Base-by-base conservation (phyloP, 129 eudicot species). In the Dittrichia graveolens region DNA sequence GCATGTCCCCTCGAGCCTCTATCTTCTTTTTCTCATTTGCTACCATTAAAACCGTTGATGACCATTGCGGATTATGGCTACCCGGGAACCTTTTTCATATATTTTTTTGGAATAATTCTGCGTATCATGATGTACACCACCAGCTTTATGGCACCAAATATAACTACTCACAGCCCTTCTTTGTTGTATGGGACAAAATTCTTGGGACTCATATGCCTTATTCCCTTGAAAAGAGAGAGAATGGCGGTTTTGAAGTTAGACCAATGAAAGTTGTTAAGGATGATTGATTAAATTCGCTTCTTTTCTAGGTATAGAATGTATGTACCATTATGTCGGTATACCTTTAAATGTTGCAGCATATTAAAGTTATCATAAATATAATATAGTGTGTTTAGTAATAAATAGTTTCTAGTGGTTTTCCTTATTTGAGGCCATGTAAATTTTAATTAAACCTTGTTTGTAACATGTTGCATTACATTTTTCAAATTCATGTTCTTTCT, bases 21-120 rank as follows among this genome's bases (percentile, higher is more conserved):
- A 92, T 92, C 73, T 92, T 92, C 88, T 92, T 92, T 85, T 92
- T 92, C 80, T 89, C 98, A 16, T 92, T 92, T 78, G 98, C 98
- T 35, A 92, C 98, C 61, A 78, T 92, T 37, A 92, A 92, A 74
- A 92, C 96, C 4, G 95, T 92, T 46, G 98, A 92, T 50, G 97
- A 92, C 67, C 97, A 92, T 70, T 92, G 97, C 52, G 97, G 97
- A 39, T 77, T 92, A 39, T 85, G 90, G 98, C 82, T 92, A 35
- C 96, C 96, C 7, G 91, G 98, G 52, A 92, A 92, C 75, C 91
- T 82, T 40, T 92, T 92, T 80, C 98, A 92, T 58, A n/a, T 89
- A 37, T 73, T 92, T 54, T 92, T 92, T 70, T 58, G 76, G 63
- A 92, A 92, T 71, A 92, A 92, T 78, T 84, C 95, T 14, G 98